Conservation (phyloP, 129 eudicot species). For the Calendula officinalis region DNA sequence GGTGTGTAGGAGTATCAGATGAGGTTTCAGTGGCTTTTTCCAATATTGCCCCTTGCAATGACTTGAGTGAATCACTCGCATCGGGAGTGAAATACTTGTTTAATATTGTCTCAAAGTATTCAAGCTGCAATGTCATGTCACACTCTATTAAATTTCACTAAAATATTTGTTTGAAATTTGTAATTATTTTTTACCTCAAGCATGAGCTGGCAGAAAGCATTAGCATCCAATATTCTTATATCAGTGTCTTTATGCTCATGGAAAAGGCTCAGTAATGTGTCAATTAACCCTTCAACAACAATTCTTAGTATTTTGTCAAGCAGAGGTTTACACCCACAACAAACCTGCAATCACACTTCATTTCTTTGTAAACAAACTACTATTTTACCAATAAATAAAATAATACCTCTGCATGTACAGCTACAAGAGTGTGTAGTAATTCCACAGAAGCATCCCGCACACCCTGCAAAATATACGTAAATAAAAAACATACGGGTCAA, state of each 20-base stretch:
- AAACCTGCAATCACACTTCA: slow-evolving; percentile 48
- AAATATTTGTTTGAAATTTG: no score
- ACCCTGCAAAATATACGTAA: slow-evolving; percentile 52
- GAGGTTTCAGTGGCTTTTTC: slow-evolving; percentile 90
- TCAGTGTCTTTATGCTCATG: slow-evolving; percentile 73
- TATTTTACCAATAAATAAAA: background rate
- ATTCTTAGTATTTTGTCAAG: slow-evolving; percentile 84
- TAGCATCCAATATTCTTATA: slow-evolving; percentile 73
- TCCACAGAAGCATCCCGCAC: slow-evolving; percentile 95
- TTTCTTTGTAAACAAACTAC: background rate
- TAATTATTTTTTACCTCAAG: slow-evolving; percentile 63
- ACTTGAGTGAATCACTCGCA: slow-evolving; percentile 77
- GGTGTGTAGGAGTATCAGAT: slow-evolving; percentile 77
- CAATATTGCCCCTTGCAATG: slow-evolving; percentile 81
- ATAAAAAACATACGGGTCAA: no score
- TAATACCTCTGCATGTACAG: slow-evolving; percentile 97
- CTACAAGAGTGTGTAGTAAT: slow-evolving; percentile 81
- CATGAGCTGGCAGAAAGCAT: slow-evolving; percentile 97
- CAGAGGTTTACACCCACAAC: slow-evolving; percentile 87
- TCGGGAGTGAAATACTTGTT: slow-evolving; percentile 74
- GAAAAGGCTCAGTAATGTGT: slow-evolving; percentile 81
- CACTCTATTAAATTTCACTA: no score
- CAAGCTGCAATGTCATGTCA: slow-evolving; percentile 53
- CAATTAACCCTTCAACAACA: slow-evolving; percentile 86
- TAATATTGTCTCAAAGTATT: slow-evolving; percentile 94